Evolutionary conservation across 2,329 filamentous ascomycete species (phyloP), one percentile per base, ranked within the genome.

Genomic region (Calycina marina): DNA sequence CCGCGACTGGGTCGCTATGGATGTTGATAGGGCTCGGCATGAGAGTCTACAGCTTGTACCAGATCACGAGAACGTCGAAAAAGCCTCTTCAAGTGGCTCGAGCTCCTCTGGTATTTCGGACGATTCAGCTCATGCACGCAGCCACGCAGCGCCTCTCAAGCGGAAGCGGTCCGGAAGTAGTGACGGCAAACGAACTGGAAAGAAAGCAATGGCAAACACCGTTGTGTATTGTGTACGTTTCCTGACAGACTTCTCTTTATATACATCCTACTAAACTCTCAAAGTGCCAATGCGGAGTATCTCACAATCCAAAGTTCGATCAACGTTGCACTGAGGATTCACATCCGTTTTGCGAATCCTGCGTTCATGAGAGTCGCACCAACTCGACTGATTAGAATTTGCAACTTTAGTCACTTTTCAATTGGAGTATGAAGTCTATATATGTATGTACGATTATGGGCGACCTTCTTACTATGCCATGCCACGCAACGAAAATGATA

Each of bases 1-100:
- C 13, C 51, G 52, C 11, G 60, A 75, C 6, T 82, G 77, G 77
- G 32, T 51, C 28, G 42, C 43, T 9, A 29, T 52, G 2, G 42
- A 52, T 36, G 35, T 38, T 16, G 41, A 43, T 24, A 39, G 41
- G 13, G 28, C 43, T 3, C 43, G 40, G 33, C n/a, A n/a, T n/a
- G n/a, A n/a, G n/a, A n/a, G n/a, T n/a, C n/a, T n/a, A n/a, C n/a
- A n/a, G n/a, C n/a, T n/a, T n/a, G n/a, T n/a, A n/a, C n/a, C n/a
- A n/a, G n/a, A n/a, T n/a, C n/a, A n/a, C n/a, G n/a, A n/a, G n/a
- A n/a, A n/a, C n/a, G n/a, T n/a, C n/a, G n/a, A n/a, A n/a, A n/a
- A n/a, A n/a, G n/a, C n/a, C 20, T 22, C 20, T n/a, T 8, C 20
- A n/a, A 22, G 20, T n/a, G n/a, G 20, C 20, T 22, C 20, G 20